Conservation (phyloP, 768 basidiomycete species). For the Kwoniella botswanensis region DNA sequence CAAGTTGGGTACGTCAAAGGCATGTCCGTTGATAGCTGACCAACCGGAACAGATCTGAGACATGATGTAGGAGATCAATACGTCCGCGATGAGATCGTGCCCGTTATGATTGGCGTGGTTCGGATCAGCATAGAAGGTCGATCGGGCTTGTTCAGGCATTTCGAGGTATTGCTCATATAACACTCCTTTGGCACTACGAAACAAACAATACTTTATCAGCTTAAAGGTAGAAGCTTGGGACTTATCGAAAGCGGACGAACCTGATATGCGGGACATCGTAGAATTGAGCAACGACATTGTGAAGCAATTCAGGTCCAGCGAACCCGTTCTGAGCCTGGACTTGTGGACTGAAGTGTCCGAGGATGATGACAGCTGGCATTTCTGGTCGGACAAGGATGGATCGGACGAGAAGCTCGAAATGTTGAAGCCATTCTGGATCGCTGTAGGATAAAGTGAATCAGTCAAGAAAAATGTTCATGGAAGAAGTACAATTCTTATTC, state of each 20-base stretch:
- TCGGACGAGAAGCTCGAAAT: constrained; percentile 91
- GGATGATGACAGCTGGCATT: constrained; percentile 85
- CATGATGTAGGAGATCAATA: constrained; percentile 89
- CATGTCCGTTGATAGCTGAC: constrained; percentile 70
- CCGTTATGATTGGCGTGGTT: constrained; percentile 79
- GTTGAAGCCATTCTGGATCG: constrained; percentile 71
- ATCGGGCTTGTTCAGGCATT: constrained; percentile 67
- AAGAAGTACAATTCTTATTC: not conserved
- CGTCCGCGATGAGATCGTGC: constrained; percentile 85
- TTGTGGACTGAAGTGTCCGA: constrained; percentile 95
- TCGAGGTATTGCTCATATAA: constrained; percentile 81
- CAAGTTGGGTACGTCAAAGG: constrained; percentile 67
- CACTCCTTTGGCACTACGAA: constrained; percentile 72
- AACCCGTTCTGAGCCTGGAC: constrained; percentile 78
- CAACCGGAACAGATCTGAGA: constrained; percentile 85
- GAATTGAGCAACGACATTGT: constrained; percentile 89
- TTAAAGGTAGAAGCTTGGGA: not conserved
- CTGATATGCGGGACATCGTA: constrained; percentile 94
- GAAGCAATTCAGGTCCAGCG: constrained; percentile 86
- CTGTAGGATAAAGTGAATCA: constrained; percentile 59
- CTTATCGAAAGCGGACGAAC: constrained; percentile 54
- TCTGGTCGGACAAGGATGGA: constrained; percentile 89
- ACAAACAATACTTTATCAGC: not conserved
- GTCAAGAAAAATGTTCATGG: not conserved
- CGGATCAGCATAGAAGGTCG: constrained; percentile 78